Evolutionary conservation across 2,329 filamentous ascomycete genomes (phyloP), one percentile per base, ranked within the genome.

Genomic region (Trichophyton equinum): DNA sequence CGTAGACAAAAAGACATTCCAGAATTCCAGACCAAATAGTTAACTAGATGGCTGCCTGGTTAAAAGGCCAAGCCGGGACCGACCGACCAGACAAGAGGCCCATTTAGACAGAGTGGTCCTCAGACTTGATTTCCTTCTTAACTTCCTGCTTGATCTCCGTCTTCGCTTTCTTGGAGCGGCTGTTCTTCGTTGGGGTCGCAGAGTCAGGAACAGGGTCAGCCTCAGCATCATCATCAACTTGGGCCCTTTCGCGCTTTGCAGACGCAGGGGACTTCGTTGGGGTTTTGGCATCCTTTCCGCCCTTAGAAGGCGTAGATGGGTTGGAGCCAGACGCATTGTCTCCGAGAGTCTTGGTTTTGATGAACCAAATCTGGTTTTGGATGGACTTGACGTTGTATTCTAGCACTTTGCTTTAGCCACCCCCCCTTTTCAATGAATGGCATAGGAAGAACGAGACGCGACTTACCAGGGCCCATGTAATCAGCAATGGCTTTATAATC

Each of bases 401-500:
- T 55, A 8, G 8, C 9, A 22, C 27, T 7, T 18, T 3, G 15
- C 33, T 33, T 55, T 55, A 55, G 51, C 7, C 7, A 8, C 51
- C 27, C n/a, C 49, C 27, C n/a, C 5, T 6, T 27, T 8, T 42
- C 36, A n/a, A 33, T n/a, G 15, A n/a, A 33, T n/a, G 15, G 18
- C 49, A 13, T 33, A 58, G n/a, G 1, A 15, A 25, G 15, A n/a
- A 49, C n/a, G 9, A 46, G 40, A 61, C 22, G 13, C 6, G 13
- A 15, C 56, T 25, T 59, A 62, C 62, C 62, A 3, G 60, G 55
- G 1, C 69, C 69, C 68, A 70, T 69, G 36, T 60, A 65, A 2
- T 66, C 57, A 0, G 66, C 66, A 8, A 71, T 46, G 0, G 61
- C 64, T 4, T 63, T 53, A 42, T 61, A 60, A 46, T 71, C 65